A percentile compares a stretch with the other conserved stretches of the same genome.
phyloP scores from a whole-genome alignment of 2,329 filamentous ascomycete species.

The Penicillium palitans region DNA sequence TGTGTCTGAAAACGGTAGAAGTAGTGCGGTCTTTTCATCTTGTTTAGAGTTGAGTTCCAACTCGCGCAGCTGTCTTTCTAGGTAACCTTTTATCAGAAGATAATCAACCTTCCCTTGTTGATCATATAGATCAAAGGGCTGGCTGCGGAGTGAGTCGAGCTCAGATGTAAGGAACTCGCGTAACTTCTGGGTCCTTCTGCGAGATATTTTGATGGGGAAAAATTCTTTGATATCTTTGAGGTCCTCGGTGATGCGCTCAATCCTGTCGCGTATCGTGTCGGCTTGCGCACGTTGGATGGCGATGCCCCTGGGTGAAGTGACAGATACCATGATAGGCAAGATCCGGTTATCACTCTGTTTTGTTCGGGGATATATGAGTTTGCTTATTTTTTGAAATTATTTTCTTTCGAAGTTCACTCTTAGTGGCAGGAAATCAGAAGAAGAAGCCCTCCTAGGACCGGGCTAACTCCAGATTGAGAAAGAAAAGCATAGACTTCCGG shows the following conservation, averaged over 20 bases:
- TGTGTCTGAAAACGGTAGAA: background rate
- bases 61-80: background rate
- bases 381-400: no score
- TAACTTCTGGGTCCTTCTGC: background rate
- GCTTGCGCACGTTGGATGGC: background rate
- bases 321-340: background rate
- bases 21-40: constrained; percentile 4
- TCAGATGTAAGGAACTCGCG: background rate
- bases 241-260: background rate
- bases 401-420: no score
- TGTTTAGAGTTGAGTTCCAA: constrained; percentile 42
- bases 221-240: background rate
- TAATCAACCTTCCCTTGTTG: background rate
- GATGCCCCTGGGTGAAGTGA: background rate
- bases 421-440: background rate
- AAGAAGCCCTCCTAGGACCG: background rate
- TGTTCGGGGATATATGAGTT: no score
- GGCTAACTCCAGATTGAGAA: background rate
- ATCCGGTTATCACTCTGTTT: background rate
- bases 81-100: background rate
- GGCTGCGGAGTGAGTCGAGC: background rate
- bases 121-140: background rate
- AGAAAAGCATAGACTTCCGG: background rate
- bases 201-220: background rate
- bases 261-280: background rate